Conservation (phyloP, 345 rosid species). For the Cardamine occulta region DNA sequence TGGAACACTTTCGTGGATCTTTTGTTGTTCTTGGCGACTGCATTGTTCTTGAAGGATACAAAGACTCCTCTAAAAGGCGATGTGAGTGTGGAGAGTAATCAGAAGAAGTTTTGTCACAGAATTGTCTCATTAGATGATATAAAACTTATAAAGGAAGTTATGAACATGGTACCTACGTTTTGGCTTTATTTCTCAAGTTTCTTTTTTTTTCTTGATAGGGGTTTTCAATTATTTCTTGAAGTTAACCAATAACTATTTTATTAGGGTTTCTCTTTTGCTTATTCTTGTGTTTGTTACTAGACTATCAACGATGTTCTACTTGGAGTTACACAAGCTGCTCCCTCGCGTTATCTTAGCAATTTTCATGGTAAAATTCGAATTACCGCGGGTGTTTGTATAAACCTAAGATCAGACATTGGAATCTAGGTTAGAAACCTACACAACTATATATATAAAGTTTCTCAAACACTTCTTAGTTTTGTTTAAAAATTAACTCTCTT, state of each 20-base stretch:
- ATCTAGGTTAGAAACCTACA: too few species aligned
- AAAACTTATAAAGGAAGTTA: slow-evolving; percentile 40
- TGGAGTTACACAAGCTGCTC: too few species aligned
- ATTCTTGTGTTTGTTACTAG: slow-evolving; percentile 33
- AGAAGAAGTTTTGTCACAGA: slow-evolving; percentile 47
- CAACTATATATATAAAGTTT: too few species aligned
- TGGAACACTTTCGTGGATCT: slow-evolving; percentile 59
- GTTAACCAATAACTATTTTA: not conserved
- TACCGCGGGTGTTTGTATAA: too few species aligned
- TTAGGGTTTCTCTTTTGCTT: too few species aligned
- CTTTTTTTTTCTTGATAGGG: too few species aligned
- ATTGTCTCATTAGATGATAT: slow-evolving; percentile 55
- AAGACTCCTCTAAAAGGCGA: slow-evolving; percentile 54
- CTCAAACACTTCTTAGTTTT: too few species aligned
- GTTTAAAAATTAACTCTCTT: too few species aligned
- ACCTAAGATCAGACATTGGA: too few species aligned
- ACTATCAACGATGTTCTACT: slow-evolving; percentile 65
- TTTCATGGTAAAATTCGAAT: too few species aligned
- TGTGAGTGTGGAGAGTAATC: not conserved
- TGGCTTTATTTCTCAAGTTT: not conserved
- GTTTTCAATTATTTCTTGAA: too few species aligned
- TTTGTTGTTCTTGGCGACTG: slow-evolving; percentile 39
- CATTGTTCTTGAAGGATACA: slow-evolving; percentile 52
- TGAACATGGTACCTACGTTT: slow-evolving; percentile 19
- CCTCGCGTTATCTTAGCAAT: too few species aligned